Conservation (phyloP, 768 basidiomycete species). For the Inosperma sp. region DNA sequence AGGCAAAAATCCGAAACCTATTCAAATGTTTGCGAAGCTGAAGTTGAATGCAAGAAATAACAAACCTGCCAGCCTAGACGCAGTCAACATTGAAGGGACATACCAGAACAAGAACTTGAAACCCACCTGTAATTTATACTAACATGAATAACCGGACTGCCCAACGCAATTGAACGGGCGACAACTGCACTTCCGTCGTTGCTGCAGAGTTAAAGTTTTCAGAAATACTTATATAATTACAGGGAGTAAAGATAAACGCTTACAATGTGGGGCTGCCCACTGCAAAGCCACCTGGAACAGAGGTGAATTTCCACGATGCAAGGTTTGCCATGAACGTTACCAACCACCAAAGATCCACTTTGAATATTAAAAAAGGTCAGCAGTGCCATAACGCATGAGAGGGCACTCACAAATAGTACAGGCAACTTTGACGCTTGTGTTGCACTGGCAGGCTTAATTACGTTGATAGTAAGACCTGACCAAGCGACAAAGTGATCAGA, state of each 20-base stretch:
- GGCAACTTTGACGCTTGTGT: slow-evolving; percentile 43
- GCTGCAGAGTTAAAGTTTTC: too few relatives aligned
- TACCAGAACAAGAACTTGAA: background rate
- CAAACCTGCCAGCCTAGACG: slow-evolving; percentile 15
- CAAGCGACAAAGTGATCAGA: too few relatives aligned
- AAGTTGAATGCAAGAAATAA: background rate
- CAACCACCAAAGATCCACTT: slow-evolving; percentile 52
- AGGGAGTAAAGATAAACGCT: slow-evolving; percentile 5
- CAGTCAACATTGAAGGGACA: background rate
- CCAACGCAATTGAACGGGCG: slow-evolving; percentile 38
- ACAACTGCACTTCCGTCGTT: slow-evolving; percentile 45
- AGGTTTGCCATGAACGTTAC: too few relatives aligned
- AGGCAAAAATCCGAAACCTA: slow-evolving; percentile 50
- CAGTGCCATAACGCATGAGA: background rate
- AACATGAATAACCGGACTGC: slow-evolving; percentile 46
- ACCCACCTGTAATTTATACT: slow-evolving; percentile 47
- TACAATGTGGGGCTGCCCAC: slow-evolving; percentile 36
- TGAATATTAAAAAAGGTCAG: background rate
- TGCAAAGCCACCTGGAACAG: slow-evolving; percentile 38
- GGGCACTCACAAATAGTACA: slow-evolving; percentile 44
- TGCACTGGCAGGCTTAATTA: slow-evolving; percentile 41
- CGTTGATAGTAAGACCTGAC: slow-evolving; percentile 54
- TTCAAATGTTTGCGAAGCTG: background rate
- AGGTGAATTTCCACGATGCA: background rate
- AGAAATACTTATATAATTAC: background rate